These are phyloP conservation scores for Zygnema cylindricum DNA, from an alignment of 139 green algal species.

Conservation along the genomic window DNA sequence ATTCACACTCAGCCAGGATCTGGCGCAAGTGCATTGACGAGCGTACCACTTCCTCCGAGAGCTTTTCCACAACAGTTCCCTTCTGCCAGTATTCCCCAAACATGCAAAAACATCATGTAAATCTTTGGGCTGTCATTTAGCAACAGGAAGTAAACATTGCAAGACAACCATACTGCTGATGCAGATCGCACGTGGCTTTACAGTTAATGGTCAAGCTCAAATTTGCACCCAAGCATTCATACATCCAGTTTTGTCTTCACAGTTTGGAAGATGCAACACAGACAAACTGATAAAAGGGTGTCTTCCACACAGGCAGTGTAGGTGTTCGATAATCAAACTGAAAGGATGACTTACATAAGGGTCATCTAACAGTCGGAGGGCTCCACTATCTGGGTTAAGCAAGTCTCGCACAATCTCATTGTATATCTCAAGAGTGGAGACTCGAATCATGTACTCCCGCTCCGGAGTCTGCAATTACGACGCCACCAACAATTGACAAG, in stretches of 20 bases:
- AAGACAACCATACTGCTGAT: no score
- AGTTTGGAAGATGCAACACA: no score
- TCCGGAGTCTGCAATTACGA: constrained; percentile 55
- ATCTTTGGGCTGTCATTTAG: no score
- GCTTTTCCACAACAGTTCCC: constrained; percentile 78
- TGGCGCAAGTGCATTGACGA: constrained; percentile 43
- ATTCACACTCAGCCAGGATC: constrained; percentile 43
- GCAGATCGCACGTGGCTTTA: no score
- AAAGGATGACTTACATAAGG: constrained; percentile 37
- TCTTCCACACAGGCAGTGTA: no score
- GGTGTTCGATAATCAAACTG: background rate
- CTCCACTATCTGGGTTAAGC: constrained; percentile 70
- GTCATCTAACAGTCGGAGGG: constrained; percentile 57
- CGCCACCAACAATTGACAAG: no score
- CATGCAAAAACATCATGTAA: no score
- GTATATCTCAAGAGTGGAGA: constrained; percentile 99
- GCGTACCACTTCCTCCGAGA: constrained; percentile 91
- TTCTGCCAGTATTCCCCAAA: constrained; percentile 23
- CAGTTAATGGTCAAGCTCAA: no score
- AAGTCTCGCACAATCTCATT: constrained; percentile 98
- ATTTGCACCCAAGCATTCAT: no score
- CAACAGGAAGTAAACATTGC: no score
- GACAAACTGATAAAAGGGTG: no score
- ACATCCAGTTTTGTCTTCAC: no score
- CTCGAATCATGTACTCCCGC: constrained; percentile 90